These are phyloP conservation scores for Monoraphidium neglectum DNA, from an alignment of 139 green algal genomes.

Conservation along the genomic window DNA sequence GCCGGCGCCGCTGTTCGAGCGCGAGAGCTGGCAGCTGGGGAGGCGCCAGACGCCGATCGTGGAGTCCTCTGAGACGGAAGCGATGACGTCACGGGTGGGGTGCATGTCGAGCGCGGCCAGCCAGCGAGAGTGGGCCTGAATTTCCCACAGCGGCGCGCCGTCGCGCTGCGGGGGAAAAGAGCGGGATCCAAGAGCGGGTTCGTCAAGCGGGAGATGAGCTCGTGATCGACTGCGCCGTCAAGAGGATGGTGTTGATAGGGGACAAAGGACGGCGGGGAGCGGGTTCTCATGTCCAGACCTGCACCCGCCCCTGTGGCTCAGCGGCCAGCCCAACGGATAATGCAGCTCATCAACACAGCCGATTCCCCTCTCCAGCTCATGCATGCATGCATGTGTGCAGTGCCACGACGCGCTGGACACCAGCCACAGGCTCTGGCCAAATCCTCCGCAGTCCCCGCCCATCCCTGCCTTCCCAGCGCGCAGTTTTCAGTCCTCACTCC, in stretches of 20 bases:
- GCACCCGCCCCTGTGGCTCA: neutral
- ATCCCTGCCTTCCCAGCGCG: too few relatives aligned
- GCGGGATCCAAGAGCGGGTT: too few relatives aligned
- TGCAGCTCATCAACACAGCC: too few relatives aligned
- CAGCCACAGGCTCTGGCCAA: too few relatives aligned
- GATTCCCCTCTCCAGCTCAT: too few relatives aligned
- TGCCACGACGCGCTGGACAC: too few relatives aligned
- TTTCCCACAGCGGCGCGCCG: conserved; percentile 31
- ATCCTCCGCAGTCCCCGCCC: too few relatives aligned
- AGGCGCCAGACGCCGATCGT: conserved; percentile 46
- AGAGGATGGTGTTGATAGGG: neutral
- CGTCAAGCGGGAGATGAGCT: neutral
- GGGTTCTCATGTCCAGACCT: neutral
- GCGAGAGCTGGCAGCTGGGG: conserved; percentile 23
- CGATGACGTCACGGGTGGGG: conserved; percentile 51
- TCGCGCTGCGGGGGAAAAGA: conserved; percentile 23
- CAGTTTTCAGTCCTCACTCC: too few relatives aligned
- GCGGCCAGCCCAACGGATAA: neutral
- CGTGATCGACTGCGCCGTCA: neutral
- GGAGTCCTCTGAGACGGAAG: conserved; percentile 44
- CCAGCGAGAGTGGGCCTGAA: conserved; percentile 38
- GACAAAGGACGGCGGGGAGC: neutral
- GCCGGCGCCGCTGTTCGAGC: conserved; percentile 8
- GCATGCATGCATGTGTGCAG: too few relatives aligned
- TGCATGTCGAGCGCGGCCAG: conserved; percentile 53